Evolutionary conservation across 1,139 yeast genomes (phyloP).

Genomic region (Saccharomyces pastorianus): DNA sequence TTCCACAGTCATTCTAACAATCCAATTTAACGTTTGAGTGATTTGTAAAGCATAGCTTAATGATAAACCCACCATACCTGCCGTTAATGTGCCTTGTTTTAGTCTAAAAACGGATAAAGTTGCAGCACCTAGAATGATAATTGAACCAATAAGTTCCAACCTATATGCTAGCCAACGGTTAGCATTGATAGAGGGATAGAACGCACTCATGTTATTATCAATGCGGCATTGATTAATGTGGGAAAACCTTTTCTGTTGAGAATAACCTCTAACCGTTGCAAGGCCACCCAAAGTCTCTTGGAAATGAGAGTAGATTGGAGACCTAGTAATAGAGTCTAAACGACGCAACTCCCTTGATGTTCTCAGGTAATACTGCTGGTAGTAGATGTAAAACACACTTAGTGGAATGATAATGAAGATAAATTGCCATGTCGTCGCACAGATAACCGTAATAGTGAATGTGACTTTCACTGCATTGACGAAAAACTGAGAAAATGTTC

Average conservation of each 20-base stretch:
- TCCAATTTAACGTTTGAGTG: constrained; percentile 93
- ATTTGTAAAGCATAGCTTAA: constrained; percentile 87
- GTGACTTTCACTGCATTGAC: constrained; percentile 63
- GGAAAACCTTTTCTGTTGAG: constrained; percentile 64
- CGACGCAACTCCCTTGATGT: constrained; percentile 94
- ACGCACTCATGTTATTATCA: constrained; percentile 83
- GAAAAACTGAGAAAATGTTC: constrained; percentile 80
- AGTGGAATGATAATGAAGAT: constrained; percentile 64
- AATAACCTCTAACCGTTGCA: constrained; percentile 81
- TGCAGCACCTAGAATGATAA: constrained; percentile 79
- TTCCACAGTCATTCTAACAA: constrained; percentile 95
- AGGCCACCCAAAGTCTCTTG: constrained; percentile 92
- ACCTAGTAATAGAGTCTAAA: constrained; percentile 83
- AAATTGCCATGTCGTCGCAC: constrained; percentile 85
- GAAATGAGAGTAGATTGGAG: constrained; percentile 94
- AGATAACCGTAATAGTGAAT: constrained; percentile 74
- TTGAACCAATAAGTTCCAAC: constrained; percentile 80
- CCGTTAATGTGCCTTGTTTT: constrained; percentile 58
- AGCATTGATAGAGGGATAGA: constrained; percentile 86
- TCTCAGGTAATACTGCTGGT: constrained; percentile 81
- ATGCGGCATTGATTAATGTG: constrained; percentile 68
- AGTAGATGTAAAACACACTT: constrained; percentile 62
- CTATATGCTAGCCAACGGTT: constrained; percentile 96
- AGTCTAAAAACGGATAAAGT: constrained; percentile 68
- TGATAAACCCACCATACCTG: constrained; percentile 90